Percentiles rank a stretch among this genome's conserved stretches.
Conservation (phyloP, 83 land plant species). For the Diphasiastrum complanatum region DNA sequence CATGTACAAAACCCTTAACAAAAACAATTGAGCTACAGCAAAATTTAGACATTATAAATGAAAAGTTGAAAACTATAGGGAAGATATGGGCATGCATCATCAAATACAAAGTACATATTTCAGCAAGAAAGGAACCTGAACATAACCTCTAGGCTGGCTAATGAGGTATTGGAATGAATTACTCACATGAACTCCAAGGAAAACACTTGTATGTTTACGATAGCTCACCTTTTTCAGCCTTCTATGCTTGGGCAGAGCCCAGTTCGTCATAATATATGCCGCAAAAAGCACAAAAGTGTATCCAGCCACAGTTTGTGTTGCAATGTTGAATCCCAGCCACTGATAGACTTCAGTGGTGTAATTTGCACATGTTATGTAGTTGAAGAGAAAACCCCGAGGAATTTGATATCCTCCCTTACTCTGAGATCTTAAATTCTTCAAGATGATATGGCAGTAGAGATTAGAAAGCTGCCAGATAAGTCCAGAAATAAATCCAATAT, state of each 20-base stretch:
- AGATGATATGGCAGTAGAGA: constrained; percentile 69
- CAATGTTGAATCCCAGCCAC: constrained; percentile 93
- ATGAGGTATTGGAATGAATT: too few relatives aligned
- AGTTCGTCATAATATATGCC: constrained; percentile 69
- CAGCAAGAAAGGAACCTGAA: too few relatives aligned
- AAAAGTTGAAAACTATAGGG: too few relatives aligned
- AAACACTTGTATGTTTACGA: not conserved
- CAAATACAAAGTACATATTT: too few relatives aligned
- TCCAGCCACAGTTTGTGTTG: constrained; percentile 89
- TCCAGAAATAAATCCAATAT: constrained; percentile 78
- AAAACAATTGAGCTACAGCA: too few relatives aligned
- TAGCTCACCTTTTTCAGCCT: constrained; percentile 69
- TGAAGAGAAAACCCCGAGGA: constrained; percentile 80
- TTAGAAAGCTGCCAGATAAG: constrained; percentile 64
- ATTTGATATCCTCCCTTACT: constrained; percentile 93
- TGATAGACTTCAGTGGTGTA: constrained; percentile 96
- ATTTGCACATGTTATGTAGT: constrained; percentile 89
- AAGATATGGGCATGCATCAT: too few relatives aligned
- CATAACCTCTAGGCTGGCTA: too few relatives aligned
- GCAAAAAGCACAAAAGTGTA: constrained; percentile 73
- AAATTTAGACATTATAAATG: too few relatives aligned
- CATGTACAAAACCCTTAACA: too few relatives aligned
- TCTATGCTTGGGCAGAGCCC: constrained; percentile 91
- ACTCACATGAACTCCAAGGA: too few relatives aligned
- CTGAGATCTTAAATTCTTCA: constrained; percentile 61